phyloP scores from a whole-genome alignment of 495 filamentous ascomycete species.

The Lineolata rhizophorae region DNA sequence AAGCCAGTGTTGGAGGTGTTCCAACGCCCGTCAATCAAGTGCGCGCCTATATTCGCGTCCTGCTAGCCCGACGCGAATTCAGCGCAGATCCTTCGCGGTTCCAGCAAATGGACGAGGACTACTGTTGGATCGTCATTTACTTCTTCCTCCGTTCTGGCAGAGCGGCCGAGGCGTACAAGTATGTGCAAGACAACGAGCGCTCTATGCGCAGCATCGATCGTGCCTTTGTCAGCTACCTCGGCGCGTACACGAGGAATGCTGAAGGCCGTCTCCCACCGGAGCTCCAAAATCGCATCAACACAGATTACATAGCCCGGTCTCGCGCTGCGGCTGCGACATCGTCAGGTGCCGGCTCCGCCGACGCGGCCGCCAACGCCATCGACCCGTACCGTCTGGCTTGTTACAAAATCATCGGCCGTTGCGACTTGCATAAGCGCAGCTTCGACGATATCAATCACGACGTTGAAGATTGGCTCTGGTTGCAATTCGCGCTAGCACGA shows the following conservation, averaged over 20 bases:
- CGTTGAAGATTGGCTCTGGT: slow-evolving; percentile 91
- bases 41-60: slow-evolving; percentile 70
- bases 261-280: slow-evolving; percentile 54
- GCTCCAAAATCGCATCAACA: slow-evolving; percentile 65
- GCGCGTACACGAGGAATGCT: slow-evolving; percentile 44
- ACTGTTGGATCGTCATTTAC: slow-evolving; percentile 84
- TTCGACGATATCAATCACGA: slow-evolving; percentile 61
- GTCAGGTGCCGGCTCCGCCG: too few species aligned
- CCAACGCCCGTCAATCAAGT: slow-evolving; percentile 77
- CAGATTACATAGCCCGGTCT: slow-evolving; percentile 34
- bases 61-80: slow-evolving; percentile 53
- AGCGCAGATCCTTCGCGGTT: slow-evolving; percentile 50
- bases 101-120: slow-evolving; percentile 55
- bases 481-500: slow-evolving; percentile 79
- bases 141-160: slow-evolving; percentile 77
- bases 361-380: slow-evolving; percentile 60
- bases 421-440: slow-evolving; percentile 59
- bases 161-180: slow-evolving; percentile 62
- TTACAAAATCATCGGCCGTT: slow-evolving; percentile 92
- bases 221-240: slow-evolving; percentile 75
- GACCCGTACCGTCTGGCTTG: slow-evolving; percentile 95
- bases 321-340: too few species aligned
- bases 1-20: slow-evolving; percentile 75
- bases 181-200: slow-evolving; percentile 50
- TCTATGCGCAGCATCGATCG: slow-evolving; percentile 79